A percentile compares a stretch with the other conserved stretches of the same genome.
These are phyloP conservation scores for Cenchrus purpureus DNA, from an alignment of 176 grass and related monocot species.

Conservation along the genomic window DNA sequence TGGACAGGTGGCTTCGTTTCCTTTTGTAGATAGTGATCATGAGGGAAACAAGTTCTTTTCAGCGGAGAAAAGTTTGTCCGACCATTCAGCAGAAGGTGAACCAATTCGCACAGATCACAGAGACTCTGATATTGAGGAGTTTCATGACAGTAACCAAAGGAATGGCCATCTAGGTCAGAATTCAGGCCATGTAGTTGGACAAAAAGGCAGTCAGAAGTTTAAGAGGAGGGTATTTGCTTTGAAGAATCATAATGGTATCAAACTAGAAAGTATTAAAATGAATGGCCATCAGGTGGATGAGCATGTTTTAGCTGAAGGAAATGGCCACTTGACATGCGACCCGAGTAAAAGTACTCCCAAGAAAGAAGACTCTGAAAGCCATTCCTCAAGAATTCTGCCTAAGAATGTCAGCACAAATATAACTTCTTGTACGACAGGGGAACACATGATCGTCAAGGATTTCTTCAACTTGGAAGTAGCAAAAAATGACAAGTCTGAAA, in stretches of 20 bases:
- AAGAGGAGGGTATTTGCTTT: conserved; percentile 59
- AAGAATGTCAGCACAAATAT: conserved; percentile 2
- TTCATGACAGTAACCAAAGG: conserved; percentile 36
- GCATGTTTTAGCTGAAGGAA: conserved; percentile 39
- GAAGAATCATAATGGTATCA: conserved; percentile 54
- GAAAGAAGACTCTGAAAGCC: conserved; percentile 35
- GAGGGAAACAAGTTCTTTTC: conserved; percentile 39
- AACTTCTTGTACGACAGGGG: conserved; percentile 32
- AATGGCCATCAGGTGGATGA: conserved; percentile 36
- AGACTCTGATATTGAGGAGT: conserved; percentile 43
- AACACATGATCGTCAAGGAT: conserved; percentile 40
- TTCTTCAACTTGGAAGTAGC: conserved; percentile 72
- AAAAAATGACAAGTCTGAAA: conserved; percentile 57
- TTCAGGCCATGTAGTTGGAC: conserved; percentile 41
- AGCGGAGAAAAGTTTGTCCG: conserved; percentile 25
- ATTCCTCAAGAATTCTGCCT: conserved; percentile 37
- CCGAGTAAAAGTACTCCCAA: conserved; percentile 7
- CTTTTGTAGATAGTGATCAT: conserved; percentile 52
- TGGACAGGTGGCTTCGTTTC: conserved; percentile 39
- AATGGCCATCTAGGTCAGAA: conserved; percentile 41
- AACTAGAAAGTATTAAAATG: conserved; percentile 39
- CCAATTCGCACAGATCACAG: conserved; percentile 15
- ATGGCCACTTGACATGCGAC: conserved; percentile 35
- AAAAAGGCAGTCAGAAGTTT: conserved; percentile 55
- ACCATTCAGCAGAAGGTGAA: conserved; percentile 42